Base-by-base conservation (phyloP, 495 filamentous ascomycete genomes). In the Lophium mytilinum region DNA sequence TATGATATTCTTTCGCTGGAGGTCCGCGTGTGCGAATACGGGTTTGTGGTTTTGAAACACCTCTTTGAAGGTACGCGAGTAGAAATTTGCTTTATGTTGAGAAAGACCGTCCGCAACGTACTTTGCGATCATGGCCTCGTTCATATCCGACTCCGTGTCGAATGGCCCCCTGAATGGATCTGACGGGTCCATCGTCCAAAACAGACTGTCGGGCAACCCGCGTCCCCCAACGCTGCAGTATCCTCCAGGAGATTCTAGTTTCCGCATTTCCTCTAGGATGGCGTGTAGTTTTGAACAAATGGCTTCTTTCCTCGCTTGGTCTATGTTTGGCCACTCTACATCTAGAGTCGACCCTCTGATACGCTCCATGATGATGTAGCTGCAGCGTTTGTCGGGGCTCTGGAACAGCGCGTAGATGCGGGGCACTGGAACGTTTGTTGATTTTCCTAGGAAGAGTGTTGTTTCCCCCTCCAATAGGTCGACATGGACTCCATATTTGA, bases 351-450 rank as follows among this genome's bases (percentile, higher is more conserved):
- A 43, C 37, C 71, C 72, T 49, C 48, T 30, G 39, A 72, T 68
- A 52, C 66, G 61, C 54, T 75, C 67, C 70, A 75, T 75, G 37
- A 73, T 59, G 55, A 75, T 71, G 54, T 72, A 75, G 36, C 53
- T 57, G 54, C 42, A 50, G 39, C 24, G 24, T 30, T 30, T 30
- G 24, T 30, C 24, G 24, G 24, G 24, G 24, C 24, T 30, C 24
- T 30, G 24, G 24, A 30, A 30, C 24, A 30, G 6, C 6, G 24
- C 24, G 6, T 30, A 30, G 6, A 30, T 64, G 34, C 61, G 53
- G 11, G 73, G 73, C 19, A 73, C 57, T 46, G 55, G 56, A 45
- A 76, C 62, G 33, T 54, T 68, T 41, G 71, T 69, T 24, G 57
- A 53, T 14, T 68, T 33, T 57, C 55, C 50, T 15, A 73, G 64